phyloP scores from a whole-genome alignment of 345 rosid species.

The Hevea brasiliensis region DNA sequence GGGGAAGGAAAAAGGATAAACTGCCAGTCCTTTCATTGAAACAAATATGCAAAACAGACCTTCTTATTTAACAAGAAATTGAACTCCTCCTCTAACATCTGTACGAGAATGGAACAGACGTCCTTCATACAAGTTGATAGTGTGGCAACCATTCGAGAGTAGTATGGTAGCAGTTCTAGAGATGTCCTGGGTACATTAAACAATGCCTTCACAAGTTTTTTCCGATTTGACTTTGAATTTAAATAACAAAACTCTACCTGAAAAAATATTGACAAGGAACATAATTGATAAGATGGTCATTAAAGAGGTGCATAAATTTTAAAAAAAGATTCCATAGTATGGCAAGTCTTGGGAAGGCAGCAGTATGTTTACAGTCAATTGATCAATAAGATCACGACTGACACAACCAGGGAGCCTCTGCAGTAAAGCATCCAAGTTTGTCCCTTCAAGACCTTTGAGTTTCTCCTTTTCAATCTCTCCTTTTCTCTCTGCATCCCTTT shows the following conservation, averaged over 20 bases:
- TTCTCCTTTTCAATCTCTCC: slow-evolving; percentile 85
- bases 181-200: slow-evolving; percentile 98
- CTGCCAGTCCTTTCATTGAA: slow-evolving; percentile 9
- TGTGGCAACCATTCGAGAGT: slow-evolving; percentile 96
- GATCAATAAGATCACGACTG: slow-evolving; percentile 98
- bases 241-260: slow-evolving; percentile 98
- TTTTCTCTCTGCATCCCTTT: slow-evolving; percentile 75
- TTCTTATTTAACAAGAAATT: slow-evolving; percentile 89
- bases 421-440: slow-evolving; percentile 86
- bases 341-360: slow-evolving; percentile 3
- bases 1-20: neutral
- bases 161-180: slow-evolving; percentile 89
- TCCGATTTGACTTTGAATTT: slow-evolving; percentile 90
- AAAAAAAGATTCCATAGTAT: neutral
- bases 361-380: slow-evolving; percentile 68
- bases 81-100: slow-evolving; percentile 97
- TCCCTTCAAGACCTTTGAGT: slow-evolving; percentile 81
- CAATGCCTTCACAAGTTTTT: slow-evolving; percentile 90
- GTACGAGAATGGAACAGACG: slow-evolving; percentile 80
- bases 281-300: slow-evolving; percentile 11
- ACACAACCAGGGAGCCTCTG: slow-evolving; percentile 97
- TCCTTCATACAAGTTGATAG: slow-evolving; percentile 96
- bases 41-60: slow-evolving; percentile 39
- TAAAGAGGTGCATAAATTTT: neutral
- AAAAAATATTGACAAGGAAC: slow-evolving; percentile 14